Evolutionary conservation across 2,329 filamentous ascomycete genomes (phyloP).

Genomic region (Penicillium sp.): DNA sequence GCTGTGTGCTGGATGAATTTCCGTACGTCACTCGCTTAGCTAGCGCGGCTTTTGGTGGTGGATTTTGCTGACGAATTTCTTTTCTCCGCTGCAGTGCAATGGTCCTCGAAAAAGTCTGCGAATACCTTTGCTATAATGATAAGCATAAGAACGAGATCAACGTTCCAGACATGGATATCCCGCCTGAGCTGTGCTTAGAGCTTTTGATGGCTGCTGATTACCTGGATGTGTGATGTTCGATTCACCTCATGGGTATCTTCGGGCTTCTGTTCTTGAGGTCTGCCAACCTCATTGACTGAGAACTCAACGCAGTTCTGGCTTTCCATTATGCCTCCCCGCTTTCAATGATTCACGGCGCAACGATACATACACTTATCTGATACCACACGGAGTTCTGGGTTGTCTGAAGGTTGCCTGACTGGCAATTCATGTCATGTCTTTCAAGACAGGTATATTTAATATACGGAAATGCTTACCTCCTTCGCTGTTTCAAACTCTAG

Average conservation of each 20-base stretch:
- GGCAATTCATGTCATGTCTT: constrained; percentile 5
- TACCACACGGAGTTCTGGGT: constrained; percentile 15
- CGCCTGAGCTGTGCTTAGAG: constrained; percentile 62
- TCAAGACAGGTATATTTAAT: neutral
- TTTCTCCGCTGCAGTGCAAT: constrained; percentile 47
- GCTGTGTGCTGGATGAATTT: constrained; percentile 58
- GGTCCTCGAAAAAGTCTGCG: constrained; percentile 65
- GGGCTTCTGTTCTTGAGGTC: neutral
- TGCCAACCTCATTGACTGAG: neutral
- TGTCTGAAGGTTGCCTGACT: constrained; percentile 1
- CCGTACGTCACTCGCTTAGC: constrained; percentile 43
- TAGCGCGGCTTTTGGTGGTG: neutral
- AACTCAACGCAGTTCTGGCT: neutral
- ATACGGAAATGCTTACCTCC: neutral
- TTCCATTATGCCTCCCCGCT: neutral
- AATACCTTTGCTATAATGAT: constrained; percentile 66
- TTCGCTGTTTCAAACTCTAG: neutral
- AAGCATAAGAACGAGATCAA: constrained; percentile 58
- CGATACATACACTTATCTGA: neutral
- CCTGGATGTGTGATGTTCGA: constrained; percentile 52
- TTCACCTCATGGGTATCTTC: neutral
- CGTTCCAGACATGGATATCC: constrained; percentile 64
- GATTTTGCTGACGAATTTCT: constrained; percentile 4
- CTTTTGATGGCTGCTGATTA: constrained; percentile 66
- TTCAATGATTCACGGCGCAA: constrained; percentile 19